phyloP scores from a whole-genome alignment of 2,329 filamentous ascomycete species.

The Aschersonia sp. region DNA sequence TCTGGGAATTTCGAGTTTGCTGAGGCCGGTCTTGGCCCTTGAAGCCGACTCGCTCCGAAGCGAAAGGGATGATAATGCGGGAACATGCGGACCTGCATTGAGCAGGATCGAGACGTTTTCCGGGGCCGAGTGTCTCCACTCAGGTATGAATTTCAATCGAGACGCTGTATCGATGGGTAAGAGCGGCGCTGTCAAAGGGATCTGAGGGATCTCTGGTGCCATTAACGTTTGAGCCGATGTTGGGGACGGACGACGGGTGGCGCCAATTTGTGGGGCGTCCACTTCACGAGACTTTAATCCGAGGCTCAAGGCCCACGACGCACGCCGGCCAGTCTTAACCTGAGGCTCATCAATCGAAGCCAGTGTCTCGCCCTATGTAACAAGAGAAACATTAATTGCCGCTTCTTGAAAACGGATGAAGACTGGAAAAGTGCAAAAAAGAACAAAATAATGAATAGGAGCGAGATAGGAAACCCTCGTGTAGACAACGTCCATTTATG shows the following conservation, averaged over 20 bases:
- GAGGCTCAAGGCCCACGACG: constrained; percentile 28
- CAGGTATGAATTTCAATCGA: background rate
- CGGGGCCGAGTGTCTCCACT: background rate
- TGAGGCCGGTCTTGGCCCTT: constrained; percentile 5
- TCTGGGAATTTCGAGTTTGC: constrained; percentile 5
- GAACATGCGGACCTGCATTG: too few species aligned
- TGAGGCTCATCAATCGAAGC: constrained; percentile 20
- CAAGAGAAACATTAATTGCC: constrained; percentile 16
- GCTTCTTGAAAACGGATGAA: constrained; percentile 8
- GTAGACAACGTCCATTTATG: constrained; percentile 5
- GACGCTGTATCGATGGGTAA: background rate
- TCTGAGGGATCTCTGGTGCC: constrained; percentile 1
- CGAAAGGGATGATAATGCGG: too few species aligned
- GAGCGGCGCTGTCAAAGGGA: background rate
- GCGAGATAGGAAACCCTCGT: background rate
- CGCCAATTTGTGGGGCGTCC: constrained; percentile 6
- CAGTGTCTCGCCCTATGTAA: constrained; percentile 20
- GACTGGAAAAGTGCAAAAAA: background rate
- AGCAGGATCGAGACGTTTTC: background rate
- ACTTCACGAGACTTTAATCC: constrained; percentile 16
- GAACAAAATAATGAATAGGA: background rate
- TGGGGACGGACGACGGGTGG: constrained; percentile 5
- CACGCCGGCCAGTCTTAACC: constrained; percentile 23
- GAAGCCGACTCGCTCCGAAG: background rate
- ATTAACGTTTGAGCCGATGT: constrained; percentile 1